Base-by-base conservation (phyloP, 805 yeast genomes). In the Torulaspora maleeae region DNA sequence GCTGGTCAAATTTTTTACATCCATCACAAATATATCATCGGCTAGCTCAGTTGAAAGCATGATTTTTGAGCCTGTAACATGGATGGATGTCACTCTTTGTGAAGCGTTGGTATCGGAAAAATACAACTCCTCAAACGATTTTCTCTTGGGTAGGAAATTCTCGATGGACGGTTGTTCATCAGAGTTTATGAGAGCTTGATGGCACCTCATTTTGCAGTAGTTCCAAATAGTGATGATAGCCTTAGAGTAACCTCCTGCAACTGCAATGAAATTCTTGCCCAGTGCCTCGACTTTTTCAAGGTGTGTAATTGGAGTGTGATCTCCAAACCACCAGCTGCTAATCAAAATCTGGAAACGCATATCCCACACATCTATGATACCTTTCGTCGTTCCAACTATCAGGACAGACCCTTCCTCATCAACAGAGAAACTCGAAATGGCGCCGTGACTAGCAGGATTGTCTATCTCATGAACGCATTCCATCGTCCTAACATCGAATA, bases 311-410 rank as follows among this genome's bases (percentile, higher is more conserved):
- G 83, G 77, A 17, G 59, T 64, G 3, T 72, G 71, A 11, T 70
- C 68, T 33, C 72, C 75, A 36, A 87, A 73, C 8, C 75, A 74
- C 80, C 88, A 84, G 1, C 82, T 70, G 49, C 76, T 80, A 28
- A 87, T 67, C 34, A 76, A 67, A 0, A 83, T 47, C 28, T 72
- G 72, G 60, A 88, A 86, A 43, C 95, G 69, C 28, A 86, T 52
- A 61, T 89, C 96, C 95, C 96, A 89, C 12, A 91, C 64, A 51
- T 80, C 81, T 25, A 93, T 59, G 0, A 82, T 68, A 1, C 97
- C 97, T 32, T 75, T 76, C 0, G 77, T 68, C 0, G 96, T 86
- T 0, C 96, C 97, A 2, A 83, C 59, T 7, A 86, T 61, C 1
- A 86, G 60, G 87, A 96, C 87, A 4, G 75, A 67, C 20, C 70